A percentile compares a stretch with the other conserved stretches of the same genome.
phyloP scores from a whole-genome alignment of 345 rosid species.

The Aquilaria yunnanensis region DNA sequence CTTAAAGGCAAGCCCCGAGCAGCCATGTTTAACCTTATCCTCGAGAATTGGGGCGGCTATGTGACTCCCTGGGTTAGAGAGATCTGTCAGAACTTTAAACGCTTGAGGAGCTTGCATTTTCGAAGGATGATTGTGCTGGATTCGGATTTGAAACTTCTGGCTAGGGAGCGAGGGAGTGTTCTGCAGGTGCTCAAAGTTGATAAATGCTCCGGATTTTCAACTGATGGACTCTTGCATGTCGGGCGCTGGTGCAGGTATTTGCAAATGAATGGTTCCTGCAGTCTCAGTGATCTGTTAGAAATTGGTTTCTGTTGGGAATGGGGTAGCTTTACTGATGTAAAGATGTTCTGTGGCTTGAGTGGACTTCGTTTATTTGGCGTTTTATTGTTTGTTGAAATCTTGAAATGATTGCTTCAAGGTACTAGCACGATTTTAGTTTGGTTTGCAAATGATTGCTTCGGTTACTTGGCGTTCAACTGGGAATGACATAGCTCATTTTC shows the following conservation, averaged over 20 bases:
- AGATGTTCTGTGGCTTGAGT: not conserved
- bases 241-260: constrained; percentile 66
- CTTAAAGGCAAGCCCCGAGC: constrained; percentile 90
- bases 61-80: constrained; percentile 71
- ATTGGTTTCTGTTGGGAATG: not conserved
- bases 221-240: constrained; percentile 72
- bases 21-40: constrained; percentile 86
- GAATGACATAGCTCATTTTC: too few relatives aligned
- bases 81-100: constrained; percentile 38
- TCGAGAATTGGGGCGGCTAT: constrained; percentile 92
- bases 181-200: constrained; percentile 67
- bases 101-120: constrained; percentile 66
- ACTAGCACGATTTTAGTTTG: too few relatives aligned
- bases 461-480: too few relatives aligned
- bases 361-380: not conserved
- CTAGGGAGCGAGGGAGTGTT: constrained; percentile 33
- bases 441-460: too few relatives aligned
- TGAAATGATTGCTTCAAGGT: too few relatives aligned
- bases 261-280: too few relatives aligned
- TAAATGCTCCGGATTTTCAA: constrained; percentile 83
- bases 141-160: constrained; percentile 64
- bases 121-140: constrained; percentile 80
- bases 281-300: too few relatives aligned
- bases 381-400: too few relatives aligned
- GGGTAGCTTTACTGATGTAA: too few relatives aligned